A percentile compares a stretch with the other conserved stretches of the same genome.
These are phyloP conservation scores for Paramecium tetraurelia DNA, from an alignment of 73 alveolate species.

Conservation along the genomic window DNA sequence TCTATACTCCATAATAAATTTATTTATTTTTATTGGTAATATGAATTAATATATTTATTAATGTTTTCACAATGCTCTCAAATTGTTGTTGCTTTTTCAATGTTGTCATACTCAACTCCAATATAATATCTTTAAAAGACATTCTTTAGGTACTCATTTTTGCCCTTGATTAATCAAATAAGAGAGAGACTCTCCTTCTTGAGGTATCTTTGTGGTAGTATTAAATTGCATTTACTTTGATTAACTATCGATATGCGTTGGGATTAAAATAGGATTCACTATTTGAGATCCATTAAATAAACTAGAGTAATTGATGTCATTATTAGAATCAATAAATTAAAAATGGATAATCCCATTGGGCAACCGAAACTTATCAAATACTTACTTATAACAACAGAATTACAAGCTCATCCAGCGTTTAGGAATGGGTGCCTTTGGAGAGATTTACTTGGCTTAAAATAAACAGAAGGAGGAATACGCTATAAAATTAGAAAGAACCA, in stretches of 20 bases:
- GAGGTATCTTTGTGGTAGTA: not conserved
- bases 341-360: conserved; percentile 45
- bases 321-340: not conserved
- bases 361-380: not conserved
- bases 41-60: not conserved
- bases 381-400: conserved; percentile 32
- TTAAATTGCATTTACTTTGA: not conserved
- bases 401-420: conserved; percentile 77
- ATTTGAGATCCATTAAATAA: not conserved
- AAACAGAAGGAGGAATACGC: conserved; percentile 86
- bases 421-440: conserved; percentile 95
- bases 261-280: not conserved
- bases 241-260: too few relatives aligned
- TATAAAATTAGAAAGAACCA: conserved; percentile 80
- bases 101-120: not conserved
- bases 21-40: not conserved
- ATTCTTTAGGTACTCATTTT: not conserved
- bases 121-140: not conserved
- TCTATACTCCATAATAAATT: not conserved
- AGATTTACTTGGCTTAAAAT: conserved; percentile 78
- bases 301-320: not conserved
- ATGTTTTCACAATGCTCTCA: not conserved
- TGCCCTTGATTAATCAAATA: too few relatives aligned
- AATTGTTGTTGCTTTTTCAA: not conserved
- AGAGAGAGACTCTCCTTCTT: not conserved